These are phyloP conservation scores for Gigaspora rosea DNA, from an alignment of 192 early-diverging fungal species.

Conservation along the genomic window DNA sequence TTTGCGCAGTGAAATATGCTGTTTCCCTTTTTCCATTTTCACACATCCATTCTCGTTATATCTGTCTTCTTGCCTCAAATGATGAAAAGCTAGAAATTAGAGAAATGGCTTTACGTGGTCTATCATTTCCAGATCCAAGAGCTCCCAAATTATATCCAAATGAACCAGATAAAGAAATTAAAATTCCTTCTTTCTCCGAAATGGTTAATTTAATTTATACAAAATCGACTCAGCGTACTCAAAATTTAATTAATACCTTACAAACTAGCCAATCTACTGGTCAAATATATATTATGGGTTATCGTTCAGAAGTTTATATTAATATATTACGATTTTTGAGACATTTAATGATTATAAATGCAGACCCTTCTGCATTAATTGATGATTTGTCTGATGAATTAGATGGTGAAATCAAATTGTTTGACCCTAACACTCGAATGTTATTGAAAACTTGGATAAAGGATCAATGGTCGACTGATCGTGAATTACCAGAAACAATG, in stretches of 20 bases:
- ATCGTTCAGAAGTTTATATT: slow-evolving; percentile 64
- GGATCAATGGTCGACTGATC: slow-evolving; percentile 39
- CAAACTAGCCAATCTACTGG: slow-evolving; percentile 35
- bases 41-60: slow-evolving; percentile 56
- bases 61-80: slow-evolving; percentile 59
- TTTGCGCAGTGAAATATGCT: slow-evolving; percentile 64
- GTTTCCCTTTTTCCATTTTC: slow-evolving; percentile 62
- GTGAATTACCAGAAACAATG: slow-evolving; percentile 36
- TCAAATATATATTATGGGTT: slow-evolving; percentile 51
- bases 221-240: slow-evolving; percentile 29
- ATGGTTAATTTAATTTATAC: slow-evolving; percentile 41
- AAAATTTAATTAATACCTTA: slow-evolving; percentile 25
- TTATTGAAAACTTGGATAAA: slow-evolving; percentile 39
- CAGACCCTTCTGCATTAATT: slow-evolving; percentile 59
- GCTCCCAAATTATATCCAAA: slow-evolving; percentile 29
- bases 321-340: slow-evolving; percentile 65
- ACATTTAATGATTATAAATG: slow-evolving; percentile 56
- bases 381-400: slow-evolving; percentile 50
- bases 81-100: slow-evolving; percentile 54
- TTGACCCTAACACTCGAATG: slow-evolving; percentile 34
- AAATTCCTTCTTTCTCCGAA: slow-evolving; percentile 39
- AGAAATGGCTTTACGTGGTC: slow-evolving; percentile 57
- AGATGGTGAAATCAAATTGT: slow-evolving; percentile 39
- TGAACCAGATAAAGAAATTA: slow-evolving; percentile 1
- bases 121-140: slow-evolving; percentile 40